Evolutionary conservation across 768 basidiomycete species (phyloP), one percentile per base, ranked within the genome.

Genomic region (Kwoniella europaea): DNA sequence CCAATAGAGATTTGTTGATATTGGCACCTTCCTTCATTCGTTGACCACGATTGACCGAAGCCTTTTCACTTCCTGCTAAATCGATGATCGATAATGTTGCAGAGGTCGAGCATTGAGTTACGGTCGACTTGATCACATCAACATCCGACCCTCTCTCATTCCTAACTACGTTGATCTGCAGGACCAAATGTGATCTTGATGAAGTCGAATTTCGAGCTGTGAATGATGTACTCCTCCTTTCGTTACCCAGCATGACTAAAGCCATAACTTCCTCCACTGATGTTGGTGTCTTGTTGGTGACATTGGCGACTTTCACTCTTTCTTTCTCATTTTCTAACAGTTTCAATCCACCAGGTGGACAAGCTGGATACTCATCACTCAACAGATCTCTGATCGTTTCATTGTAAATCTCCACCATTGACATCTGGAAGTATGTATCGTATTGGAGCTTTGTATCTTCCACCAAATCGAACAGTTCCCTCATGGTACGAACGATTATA

Each of bases 1-100:
- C 94, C 65, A 99, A 90, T 22, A 99, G 89, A 41, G 95, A 98
- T 83, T 98, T 96, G 86, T 99, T 99, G 86, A 99, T 99, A 82
- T 98, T 98, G 68, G 96, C 95, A 44, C 97, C 97, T 82, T 99
- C 97, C 46, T 95, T 90, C 92, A 98, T 96, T 20, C 97, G 91
- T 78, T 95, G 92, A 35, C 97, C 97, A 91, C 97, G 95, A 84
- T 99, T 99, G 46, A 94, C 97, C 18, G 94, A 92, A 18, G 97
- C 97, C 15, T 97, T 90, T 82, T 99, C 97, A 76, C 93, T 96
- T 29, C 97, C 97, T 6, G 97, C 97, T 67, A 99, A 87, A 85
- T 99, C 97, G 79, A 99, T 99, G 79, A 99, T 98, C 24, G 94
- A 96, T 15, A 99, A 88, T 2, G 94, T 96, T 15, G 90, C 97